Evolutionary conservation across 2,329 filamentous ascomycete genomes (phyloP), one percentile per base, ranked within the genome.

Genomic region (Cordyceps cicadae): DNA sequence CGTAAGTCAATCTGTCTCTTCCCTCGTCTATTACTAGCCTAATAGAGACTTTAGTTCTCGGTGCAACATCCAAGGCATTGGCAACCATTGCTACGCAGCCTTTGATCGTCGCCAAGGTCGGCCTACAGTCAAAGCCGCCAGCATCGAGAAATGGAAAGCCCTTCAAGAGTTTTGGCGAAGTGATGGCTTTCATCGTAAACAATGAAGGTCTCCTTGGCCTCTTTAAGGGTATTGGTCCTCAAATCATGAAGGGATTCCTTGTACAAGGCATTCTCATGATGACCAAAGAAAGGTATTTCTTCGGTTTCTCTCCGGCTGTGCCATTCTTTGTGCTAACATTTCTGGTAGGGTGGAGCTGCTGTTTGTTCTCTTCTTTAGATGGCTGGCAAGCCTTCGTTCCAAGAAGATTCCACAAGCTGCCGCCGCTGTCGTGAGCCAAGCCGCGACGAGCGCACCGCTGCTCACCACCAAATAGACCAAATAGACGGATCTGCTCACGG

Each of bases 251-350:
- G 76, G 94, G 94, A 1, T 76, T 99, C 57, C 72, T 99, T 54
- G 94, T 99, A 2, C 94, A 99, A 71, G 94, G 94, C 54, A 85
- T 99, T 60, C 79, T 99, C 45, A 99, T 99, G 94, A 99, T 97
- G 92, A 94, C 92, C 53, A 99, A 99, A 77, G 94, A 99, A 76
- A 84, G 92, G 89, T 92, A 80, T 66, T 80, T 69, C 8, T 3
- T 54, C 1, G 39, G 3, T 12, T 15, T 48, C 37, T 7, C 4
- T 9, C 15, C 17, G 6, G 12, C 5, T 26, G 12, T 17, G 8
- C n/a, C 3, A 5, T 11, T 48, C 21, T 39, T 46, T 52, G 61
- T 66, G 62, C 67, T 68, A 62, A 71, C 56, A 46, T 9, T 8
- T 37, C 14, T 39, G 1, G 7, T 15, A 91, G 90, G 66, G 90